A percentile compares a stretch with the other conserved stretches of the same genome.
These are phyloP conservation scores for Stephanodiscus triporus DNA, from an alignment of 108 stramenopile genomes.

Conservation along the genomic window DNA sequence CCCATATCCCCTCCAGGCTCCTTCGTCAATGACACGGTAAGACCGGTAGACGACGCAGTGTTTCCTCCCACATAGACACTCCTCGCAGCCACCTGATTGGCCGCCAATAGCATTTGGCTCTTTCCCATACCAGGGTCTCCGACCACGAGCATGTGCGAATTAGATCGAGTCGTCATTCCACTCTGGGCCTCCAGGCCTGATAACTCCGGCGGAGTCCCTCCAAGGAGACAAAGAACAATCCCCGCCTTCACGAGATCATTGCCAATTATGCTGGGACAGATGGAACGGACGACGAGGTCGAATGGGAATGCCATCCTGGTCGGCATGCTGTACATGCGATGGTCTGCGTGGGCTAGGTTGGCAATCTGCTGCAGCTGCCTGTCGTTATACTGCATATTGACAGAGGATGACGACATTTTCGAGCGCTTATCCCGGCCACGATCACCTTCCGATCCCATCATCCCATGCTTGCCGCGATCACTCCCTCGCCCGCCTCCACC, in stretches of 20 bases:
- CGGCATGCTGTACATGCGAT: slow-evolving; percentile 70
- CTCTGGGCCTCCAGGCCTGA: slow-evolving; percentile 39
- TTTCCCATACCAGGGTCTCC: slow-evolving; percentile 96
- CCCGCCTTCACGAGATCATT: slow-evolving; percentile 98
- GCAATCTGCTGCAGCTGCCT: slow-evolving; percentile 75
- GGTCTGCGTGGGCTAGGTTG: slow-evolving; percentile 88
- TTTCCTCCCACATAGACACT: slow-evolving; percentile 98
- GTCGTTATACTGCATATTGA: slow-evolving; percentile 54
- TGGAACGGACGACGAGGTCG: slow-evolving; percentile 88
- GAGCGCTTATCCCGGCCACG: slow-evolving; percentile 38
- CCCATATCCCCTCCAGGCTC: slow-evolving; percentile 90
- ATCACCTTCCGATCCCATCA: slow-evolving; percentile 12
- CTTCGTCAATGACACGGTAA: slow-evolving; percentile 91
- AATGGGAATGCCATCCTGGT: slow-evolving; percentile 89
- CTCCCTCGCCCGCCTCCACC: slow-evolving; percentile 29
- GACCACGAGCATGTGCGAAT: slow-evolving; percentile 82
- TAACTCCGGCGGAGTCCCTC: slow-evolving; percentile 82
- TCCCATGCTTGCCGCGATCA: slow-evolving; percentile 12
- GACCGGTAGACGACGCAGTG: slow-evolving; percentile 91
- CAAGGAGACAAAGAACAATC: slow-evolving; percentile 93
- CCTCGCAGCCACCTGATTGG: slow-evolving; percentile 89
- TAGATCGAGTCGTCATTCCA: slow-evolving; percentile 70
- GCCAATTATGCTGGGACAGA: slow-evolving; percentile 97
- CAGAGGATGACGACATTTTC: slow-evolving; percentile 27
- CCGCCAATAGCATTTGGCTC: slow-evolving; percentile 93